These are phyloP conservation scores for Hypoxylon sp. DNA, from an alignment of 2,329 filamentous ascomycete genomes.

Conservation along the genomic window DNA sequence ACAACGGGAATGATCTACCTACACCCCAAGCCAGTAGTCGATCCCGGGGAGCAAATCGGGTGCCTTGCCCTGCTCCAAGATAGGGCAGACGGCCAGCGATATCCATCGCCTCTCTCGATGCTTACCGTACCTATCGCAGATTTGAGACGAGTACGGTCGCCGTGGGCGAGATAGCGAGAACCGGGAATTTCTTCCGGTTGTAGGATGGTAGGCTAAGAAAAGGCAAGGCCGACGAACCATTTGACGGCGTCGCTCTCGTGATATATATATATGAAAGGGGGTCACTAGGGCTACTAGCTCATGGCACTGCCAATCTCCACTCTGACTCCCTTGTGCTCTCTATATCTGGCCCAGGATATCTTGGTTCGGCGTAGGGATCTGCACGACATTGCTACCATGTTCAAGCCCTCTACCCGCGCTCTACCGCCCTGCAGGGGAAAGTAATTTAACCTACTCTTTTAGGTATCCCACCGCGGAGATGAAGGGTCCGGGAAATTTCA, in stretches of 20 bases:
- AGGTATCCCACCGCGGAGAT: slow-evolving; percentile 19
- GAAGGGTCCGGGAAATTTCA: slow-evolving; percentile 23
- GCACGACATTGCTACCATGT: background rate
- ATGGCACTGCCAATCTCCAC: background rate
- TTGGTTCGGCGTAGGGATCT: background rate
- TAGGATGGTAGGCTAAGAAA: background rate
- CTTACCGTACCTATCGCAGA: background rate
- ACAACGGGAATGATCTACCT: background rate
- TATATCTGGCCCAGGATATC: background rate
- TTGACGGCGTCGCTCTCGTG: background rate
- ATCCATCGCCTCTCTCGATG: background rate
- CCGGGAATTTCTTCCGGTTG: background rate
- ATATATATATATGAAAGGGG: background rate
- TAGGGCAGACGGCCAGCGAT: background rate
- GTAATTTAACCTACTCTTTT: slow-evolving; percentile 10
- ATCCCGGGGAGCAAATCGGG: background rate
- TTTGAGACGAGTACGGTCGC: background rate
- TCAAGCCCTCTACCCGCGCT: slow-evolving; percentile 5
- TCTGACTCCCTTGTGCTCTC: background rate
- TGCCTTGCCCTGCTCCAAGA: background rate
- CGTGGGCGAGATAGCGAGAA: background rate
- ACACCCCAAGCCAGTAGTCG: background rate
- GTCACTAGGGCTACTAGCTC: background rate
- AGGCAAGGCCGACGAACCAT: background rate
- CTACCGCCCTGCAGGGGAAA: background rate